These are phyloP conservation scores for Cladosporium velox DNA, from an alignment of 2,329 filamentous ascomycete genomes.

Conservation along the genomic window DNA sequence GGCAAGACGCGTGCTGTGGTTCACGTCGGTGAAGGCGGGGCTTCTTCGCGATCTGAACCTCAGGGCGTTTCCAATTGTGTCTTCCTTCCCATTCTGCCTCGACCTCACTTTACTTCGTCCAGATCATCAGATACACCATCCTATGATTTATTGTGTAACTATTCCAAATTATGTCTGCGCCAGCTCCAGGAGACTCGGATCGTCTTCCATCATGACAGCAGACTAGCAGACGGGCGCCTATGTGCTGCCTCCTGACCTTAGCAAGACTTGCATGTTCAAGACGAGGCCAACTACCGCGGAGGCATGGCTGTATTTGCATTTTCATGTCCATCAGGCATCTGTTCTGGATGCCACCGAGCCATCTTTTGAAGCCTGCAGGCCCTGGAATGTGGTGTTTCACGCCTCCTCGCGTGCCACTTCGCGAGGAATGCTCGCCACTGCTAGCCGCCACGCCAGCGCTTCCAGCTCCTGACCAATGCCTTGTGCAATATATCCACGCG, in stretches of 20 bases:
- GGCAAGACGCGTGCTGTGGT: not conserved
- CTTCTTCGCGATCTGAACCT: not conserved
- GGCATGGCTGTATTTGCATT: not conserved
- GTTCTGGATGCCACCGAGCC: not conserved
- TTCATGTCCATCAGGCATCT: not conserved
- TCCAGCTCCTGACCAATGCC: conserved; percentile 5
- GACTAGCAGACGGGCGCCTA: not conserved
- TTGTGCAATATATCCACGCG: conserved; percentile 7
- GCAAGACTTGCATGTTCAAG: not conserved
- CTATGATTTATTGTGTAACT: not conserved
- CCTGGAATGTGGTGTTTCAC: conserved; percentile 12
- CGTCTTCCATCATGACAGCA: not conserved
- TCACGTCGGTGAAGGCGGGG: not conserved
- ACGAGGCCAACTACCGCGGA: not conserved
- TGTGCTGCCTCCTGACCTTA: not conserved
- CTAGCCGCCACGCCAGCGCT: conserved; percentile 1
- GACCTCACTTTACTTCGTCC: not conserved
- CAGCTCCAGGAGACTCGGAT: not conserved
- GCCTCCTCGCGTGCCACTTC: not conserved
- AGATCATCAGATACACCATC: not conserved
- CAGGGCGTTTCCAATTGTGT: not conserved
- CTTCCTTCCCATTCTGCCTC: not conserved
- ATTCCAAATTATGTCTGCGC: not conserved
- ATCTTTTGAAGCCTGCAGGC: not conserved
- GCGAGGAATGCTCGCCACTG: conserved; percentile 17